phyloP scores from a whole-genome alignment of 73 alveolate species.

The Paramecium pentaurelia region DNA sequence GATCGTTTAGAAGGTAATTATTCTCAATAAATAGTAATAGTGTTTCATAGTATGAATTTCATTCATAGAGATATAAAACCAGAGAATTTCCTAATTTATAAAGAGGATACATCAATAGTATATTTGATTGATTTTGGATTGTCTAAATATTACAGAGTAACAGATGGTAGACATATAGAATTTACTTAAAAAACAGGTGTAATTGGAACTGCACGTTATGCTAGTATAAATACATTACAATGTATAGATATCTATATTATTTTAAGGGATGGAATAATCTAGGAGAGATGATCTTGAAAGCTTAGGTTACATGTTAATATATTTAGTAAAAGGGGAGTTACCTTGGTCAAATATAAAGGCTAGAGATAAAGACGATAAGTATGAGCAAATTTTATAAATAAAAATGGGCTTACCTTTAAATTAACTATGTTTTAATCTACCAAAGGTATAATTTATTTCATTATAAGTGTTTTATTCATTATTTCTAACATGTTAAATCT shows the following conservation, averaged over 20 bases:
- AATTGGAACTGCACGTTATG: slow-evolving; percentile 83
- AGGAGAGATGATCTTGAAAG: slow-evolving; percentile 86
- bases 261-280: slow-evolving; percentile 70
- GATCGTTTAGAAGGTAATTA: slow-evolving; percentile 43
- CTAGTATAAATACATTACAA: slow-evolving; percentile 63
- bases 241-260: not conserved
- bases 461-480: slow-evolving; percentile 62
- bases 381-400: slow-evolving; percentile 65
- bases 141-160: slow-evolving; percentile 81
- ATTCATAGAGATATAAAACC: slow-evolving; percentile 90
- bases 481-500: slow-evolving; percentile 60
- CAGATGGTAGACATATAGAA: slow-evolving; percentile 75
- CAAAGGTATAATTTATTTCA: slow-evolving; percentile 5
- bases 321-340: slow-evolving; percentile 68
- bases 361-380: slow-evolving; percentile 64
- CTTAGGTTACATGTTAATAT: slow-evolving; percentile 72
- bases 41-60: slow-evolving; percentile 67
- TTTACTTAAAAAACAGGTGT: slow-evolving; percentile 65
- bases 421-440: slow-evolving; percentile 67
- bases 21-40: not conserved
- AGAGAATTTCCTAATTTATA: slow-evolving; percentile 78
- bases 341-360: slow-evolving; percentile 74
- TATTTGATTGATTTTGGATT: slow-evolving; percentile 92
- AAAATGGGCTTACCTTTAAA: slow-evolving; percentile 68
- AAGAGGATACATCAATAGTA: slow-evolving; percentile 69